Evolutionary conservation across 345 rosid species (phyloP).

Genomic region (Gossypium australe): DNA sequence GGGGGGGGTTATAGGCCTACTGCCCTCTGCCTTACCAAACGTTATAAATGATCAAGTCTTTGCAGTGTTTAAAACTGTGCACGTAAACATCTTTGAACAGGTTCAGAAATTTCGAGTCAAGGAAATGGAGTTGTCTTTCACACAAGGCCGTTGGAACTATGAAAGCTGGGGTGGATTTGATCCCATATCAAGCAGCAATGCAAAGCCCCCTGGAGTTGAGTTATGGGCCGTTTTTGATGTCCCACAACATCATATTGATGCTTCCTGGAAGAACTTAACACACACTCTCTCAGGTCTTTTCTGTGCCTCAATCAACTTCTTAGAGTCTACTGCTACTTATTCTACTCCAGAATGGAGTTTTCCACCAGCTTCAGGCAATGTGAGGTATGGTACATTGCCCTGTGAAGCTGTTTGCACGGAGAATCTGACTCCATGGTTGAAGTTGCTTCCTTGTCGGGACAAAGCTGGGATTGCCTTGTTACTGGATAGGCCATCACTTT

Average conservation of each 20-base stretch:
- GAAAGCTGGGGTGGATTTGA: slow-evolving; percentile 98
- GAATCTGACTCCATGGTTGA: slow-evolving; percentile 97
- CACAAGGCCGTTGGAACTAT: slow-evolving; percentile 98
- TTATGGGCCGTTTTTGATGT: slow-evolving; percentile 95
- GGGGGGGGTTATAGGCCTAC: neutral
- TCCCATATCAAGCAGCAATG: slow-evolving; percentile 73
- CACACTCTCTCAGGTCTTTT: slow-evolving; percentile 90
- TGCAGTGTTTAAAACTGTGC: neutral
- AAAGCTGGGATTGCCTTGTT: slow-evolving; percentile 75
- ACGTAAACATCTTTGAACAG: slow-evolving; percentile 33
- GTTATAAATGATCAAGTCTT: neutral
- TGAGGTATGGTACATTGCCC: slow-evolving; percentile 86
- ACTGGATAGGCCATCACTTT: slow-evolving; percentile 89
- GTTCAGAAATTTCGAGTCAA: slow-evolving; percentile 63
- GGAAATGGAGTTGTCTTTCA: slow-evolving; percentile 95
- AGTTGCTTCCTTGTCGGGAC: slow-evolving; percentile 95
- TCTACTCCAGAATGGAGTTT: slow-evolving; percentile 84
- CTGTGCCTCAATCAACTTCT: slow-evolving; percentile 90
- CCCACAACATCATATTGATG: slow-evolving; percentile 63
- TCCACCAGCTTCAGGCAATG: slow-evolving; percentile 43
- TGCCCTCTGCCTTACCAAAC: neutral
- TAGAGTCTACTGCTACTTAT: slow-evolving; percentile 73
- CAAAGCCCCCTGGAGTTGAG: slow-evolving; percentile 96
- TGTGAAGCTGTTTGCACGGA: slow-evolving; percentile 99
- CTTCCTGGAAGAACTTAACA: slow-evolving; percentile 84